Evolutionary conservation across 768 basidiomycete species (phyloP).

Genomic region (Leccinum uliginosum): DNA sequence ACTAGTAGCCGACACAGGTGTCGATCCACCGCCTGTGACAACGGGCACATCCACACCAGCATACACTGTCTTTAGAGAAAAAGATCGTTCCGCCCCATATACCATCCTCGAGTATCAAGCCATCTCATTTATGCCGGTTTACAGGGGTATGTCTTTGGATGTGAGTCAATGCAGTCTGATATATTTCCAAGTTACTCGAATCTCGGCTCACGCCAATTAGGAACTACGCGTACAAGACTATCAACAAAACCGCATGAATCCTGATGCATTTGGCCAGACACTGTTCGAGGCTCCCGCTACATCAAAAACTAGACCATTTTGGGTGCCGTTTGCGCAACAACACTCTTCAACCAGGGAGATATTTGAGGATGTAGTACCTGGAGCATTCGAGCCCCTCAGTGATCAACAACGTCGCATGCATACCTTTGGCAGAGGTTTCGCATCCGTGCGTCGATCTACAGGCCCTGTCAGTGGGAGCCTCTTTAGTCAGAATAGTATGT

Average conservation of each 20-base stretch:
- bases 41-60: slow-evolving; percentile 31
- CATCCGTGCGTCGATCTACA: background rate
- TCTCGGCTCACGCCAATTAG: background rate
- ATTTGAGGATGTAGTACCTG: background rate
- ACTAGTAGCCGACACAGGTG: slow-evolving; percentile 35
- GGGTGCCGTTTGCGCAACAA: background rate
- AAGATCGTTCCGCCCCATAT: slow-evolving; percentile 49
- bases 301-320: background rate
- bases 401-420: background rate
- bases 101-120: slow-evolving; percentile 69
- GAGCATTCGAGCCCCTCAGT: background rate
- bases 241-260: background rate
- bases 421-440: background rate
- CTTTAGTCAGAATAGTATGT: background rate
- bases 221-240: background rate
- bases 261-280: background rate
- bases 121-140: slow-evolving; percentile 75
- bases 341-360: background rate
- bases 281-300: background rate
- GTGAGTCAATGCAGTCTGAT: slow-evolving; percentile 32
- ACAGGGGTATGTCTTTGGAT: slow-evolving; percentile 74
- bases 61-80: slow-evolving; percentile 57
- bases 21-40: slow-evolving; percentile 48
- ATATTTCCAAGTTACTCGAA: background rate
- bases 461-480: background rate